Conservation (phyloP, 805 yeast genomes). For the Sugiyamaella chiloensis region DNA sequence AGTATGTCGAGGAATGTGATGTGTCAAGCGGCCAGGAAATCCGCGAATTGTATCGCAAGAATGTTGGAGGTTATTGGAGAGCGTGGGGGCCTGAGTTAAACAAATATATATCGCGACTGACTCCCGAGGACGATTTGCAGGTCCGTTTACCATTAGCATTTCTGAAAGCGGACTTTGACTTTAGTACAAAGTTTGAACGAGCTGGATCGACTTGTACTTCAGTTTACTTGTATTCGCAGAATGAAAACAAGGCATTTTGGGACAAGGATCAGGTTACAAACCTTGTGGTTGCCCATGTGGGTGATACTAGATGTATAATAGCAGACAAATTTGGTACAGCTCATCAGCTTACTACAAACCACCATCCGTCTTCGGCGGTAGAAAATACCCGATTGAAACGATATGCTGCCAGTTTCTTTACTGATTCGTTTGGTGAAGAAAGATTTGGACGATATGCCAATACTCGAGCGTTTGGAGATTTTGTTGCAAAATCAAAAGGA, state of each 20-base stretch:
- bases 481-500: conserved; percentile 75
- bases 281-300: conserved; percentile 81
- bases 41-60: conserved; percentile 50
- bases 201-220: conserved; percentile 75
- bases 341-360: conserved; percentile 71
- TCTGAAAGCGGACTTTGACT: conserved; percentile 62
- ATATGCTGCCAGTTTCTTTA: conserved; percentile 59
- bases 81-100: conserved; percentile 57
- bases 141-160: conserved; percentile 62
- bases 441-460: conserved; percentile 81
- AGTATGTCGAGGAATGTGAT: conserved; percentile 47
- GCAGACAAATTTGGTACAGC: conserved; percentile 80
- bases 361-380: conserved; percentile 80
- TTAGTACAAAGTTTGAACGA: conserved; percentile 35
- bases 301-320: conserved; percentile 86
- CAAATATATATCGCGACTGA: conserved; percentile 31
- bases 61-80: conserved; percentile 83
- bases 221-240: conserved; percentile 51
- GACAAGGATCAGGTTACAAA: conserved; percentile 63
- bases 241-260: conserved; percentile 45
- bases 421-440: conserved; percentile 92
- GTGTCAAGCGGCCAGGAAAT: conserved; percentile 42
- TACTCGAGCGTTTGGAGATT: conserved; percentile 92
- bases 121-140: conserved; percentile 51
- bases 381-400: conserved; percentile 71